Conservation (phyloP, 169 alveolate species). For the Toxoplasma gondii region DNA sequence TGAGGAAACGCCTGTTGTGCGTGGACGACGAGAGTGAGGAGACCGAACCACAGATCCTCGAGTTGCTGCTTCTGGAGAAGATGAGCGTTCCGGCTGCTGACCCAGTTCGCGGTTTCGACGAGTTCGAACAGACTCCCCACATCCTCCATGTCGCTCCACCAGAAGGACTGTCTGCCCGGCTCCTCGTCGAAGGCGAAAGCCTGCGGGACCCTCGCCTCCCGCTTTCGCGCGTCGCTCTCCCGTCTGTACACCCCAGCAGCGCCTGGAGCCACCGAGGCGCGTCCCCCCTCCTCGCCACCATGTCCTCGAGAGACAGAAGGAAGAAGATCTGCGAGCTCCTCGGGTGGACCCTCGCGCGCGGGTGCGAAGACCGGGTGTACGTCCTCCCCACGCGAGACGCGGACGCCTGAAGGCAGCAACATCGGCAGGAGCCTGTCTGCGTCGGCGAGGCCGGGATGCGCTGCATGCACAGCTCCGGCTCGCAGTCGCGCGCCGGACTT, state of each 20-base stretch:
- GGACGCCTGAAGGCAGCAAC: no score
- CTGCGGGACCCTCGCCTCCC: neutral
- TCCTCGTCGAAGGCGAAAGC: neutral
- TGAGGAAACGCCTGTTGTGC: conserved; percentile 35
- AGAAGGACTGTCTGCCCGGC: neutral
- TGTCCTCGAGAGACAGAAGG: neutral
- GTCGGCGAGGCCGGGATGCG: neutral
- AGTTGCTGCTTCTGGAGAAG: conserved; percentile 17
- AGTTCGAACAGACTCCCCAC: neutral
- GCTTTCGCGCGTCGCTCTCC: neutral
- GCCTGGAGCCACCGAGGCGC: neutral
- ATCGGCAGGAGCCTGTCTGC: no score
- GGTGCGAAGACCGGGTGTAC: no score
- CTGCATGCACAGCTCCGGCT: neutral
- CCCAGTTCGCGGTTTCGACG: neutral
- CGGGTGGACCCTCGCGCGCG: neutral
- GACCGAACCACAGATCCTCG: conserved; percentile 43
- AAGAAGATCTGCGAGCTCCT: neutral
- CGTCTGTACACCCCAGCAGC: neutral
- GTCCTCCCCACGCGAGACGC: no score
- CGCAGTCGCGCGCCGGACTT: neutral
- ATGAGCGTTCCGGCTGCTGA: neutral
- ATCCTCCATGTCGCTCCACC: conserved; percentile 1
- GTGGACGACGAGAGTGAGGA: conserved; percentile 25
- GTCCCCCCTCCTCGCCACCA: neutral